phyloP scores from a whole-genome alignment of 2,329 filamentous ascomycete genomes.

The Leptodontidium sp. region DNA sequence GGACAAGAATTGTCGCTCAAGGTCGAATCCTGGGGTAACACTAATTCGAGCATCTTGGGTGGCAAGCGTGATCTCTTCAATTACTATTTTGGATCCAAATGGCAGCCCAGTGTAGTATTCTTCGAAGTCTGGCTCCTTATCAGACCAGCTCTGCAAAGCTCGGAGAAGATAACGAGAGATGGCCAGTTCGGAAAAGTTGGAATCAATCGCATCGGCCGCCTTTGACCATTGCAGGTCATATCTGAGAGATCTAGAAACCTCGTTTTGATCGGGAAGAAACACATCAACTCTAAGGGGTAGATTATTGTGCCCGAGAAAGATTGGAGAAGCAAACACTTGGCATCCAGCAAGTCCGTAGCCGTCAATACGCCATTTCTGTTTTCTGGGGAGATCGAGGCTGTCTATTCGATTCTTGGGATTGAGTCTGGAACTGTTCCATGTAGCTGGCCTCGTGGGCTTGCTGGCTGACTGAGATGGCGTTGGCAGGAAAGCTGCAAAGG shows the following conservation, averaged over 20 bases:
- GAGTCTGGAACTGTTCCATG: slow-evolving; percentile 51
- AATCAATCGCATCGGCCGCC: slow-evolving; percentile 49
- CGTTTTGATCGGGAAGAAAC: slow-evolving; percentile 52
- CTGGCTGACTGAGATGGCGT: background rate
- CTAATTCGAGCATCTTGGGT: slow-evolving; percentile 55
- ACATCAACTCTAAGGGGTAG: slow-evolving; percentile 63
- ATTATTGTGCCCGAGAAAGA: slow-evolving; percentile 54
- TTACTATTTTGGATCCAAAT: slow-evolving; percentile 65
- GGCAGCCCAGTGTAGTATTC: slow-evolving; percentile 56
- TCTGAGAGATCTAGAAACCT: background rate
- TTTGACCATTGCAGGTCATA: background rate
- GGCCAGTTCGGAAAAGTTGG: background rate
- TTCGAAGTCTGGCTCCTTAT: slow-evolving; percentile 36
- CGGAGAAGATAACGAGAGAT: slow-evolving; percentile 62
- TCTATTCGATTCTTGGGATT: slow-evolving; percentile 70
- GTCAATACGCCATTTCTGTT: slow-evolving; percentile 62
- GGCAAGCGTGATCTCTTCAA: slow-evolving; percentile 59
- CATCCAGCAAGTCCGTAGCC: slow-evolving; percentile 64
- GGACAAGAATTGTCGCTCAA: slow-evolving; percentile 62
- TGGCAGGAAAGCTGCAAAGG: background rate
- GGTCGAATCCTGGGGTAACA: slow-evolving; percentile 58
- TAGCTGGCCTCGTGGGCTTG: background rate
- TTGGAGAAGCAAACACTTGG: slow-evolving; percentile 65
- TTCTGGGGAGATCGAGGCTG: slow-evolving; percentile 58
- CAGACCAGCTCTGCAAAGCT: slow-evolving; percentile 61